phyloP scores from a whole-genome alignment of 2,329 filamentous ascomycete species.

The Monosporascus sp. region DNA sequence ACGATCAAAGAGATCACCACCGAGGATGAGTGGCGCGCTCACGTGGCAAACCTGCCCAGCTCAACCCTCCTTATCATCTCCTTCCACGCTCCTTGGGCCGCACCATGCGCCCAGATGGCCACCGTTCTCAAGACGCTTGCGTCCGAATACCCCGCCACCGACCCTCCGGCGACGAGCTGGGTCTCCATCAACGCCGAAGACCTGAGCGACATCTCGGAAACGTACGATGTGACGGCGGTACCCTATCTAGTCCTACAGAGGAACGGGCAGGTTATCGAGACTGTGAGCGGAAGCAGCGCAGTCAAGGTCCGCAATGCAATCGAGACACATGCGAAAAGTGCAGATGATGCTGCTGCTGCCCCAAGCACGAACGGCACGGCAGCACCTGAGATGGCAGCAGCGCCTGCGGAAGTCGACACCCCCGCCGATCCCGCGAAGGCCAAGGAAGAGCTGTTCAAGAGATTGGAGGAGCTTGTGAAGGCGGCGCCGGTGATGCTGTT shows the following conservation, averaged over 20 bases:
- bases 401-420: slow-evolving; percentile 28
- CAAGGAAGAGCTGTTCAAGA: slow-evolving; percentile 80
- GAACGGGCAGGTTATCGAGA: slow-evolving; percentile 70
- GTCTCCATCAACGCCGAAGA: slow-evolving; percentile 92
- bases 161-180: slow-evolving; percentile 69
- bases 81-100: slow-evolving; percentile 96
- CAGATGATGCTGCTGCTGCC: slow-evolving; percentile 29
- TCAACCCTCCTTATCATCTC: slow-evolving; percentile 77
- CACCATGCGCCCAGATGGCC: slow-evolving; percentile 91
- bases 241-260: slow-evolving; percentile 84
- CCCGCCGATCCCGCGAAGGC: slow-evolving; percentile 48
- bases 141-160: slow-evolving; percentile 69
- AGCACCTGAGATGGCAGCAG: slow-evolving; percentile 32
- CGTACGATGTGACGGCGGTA: slow-evolving; percentile 90
- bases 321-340: slow-evolving; percentile 66
- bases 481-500: slow-evolving; percentile 98
- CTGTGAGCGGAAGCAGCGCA: slow-evolving; percentile 84
- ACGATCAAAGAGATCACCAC: slow-evolving; percentile 72
- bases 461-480: slow-evolving; percentile 80
- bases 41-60: slow-evolving; percentile 60
- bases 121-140: slow-evolving; percentile 82
- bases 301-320: slow-evolving; percentile 79
- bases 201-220: slow-evolving; percentile 82
- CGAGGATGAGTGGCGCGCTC: slow-evolving; percentile 66
- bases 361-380: slow-evolving; percentile 28